These are phyloP conservation scores for Phytophthora citrophthora DNA, from an alignment of 352 stramenopile genomes.

Conservation along the genomic window DNA sequence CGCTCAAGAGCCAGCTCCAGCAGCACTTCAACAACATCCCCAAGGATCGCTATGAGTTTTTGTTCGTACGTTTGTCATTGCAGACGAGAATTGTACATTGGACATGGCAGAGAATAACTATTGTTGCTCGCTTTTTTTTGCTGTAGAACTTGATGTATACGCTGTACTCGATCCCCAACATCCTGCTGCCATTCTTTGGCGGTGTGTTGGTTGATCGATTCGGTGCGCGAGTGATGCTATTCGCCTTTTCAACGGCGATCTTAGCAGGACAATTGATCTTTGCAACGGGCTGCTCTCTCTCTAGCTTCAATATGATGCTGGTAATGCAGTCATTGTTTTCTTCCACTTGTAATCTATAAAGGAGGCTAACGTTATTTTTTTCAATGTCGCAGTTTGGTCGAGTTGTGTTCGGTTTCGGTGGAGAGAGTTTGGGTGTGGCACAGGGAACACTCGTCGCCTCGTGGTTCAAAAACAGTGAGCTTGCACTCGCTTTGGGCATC, in stretches of 20 bases:
- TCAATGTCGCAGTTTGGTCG: conserved; percentile 66
- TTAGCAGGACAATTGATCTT: conserved; percentile 89
- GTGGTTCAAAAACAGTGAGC: conserved; percentile 94
- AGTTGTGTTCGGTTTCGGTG: conserved; percentile 93
- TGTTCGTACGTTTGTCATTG: conserved; percentile 58
- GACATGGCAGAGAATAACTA: neutral
- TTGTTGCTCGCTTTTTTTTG: neutral
- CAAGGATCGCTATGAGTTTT: conserved; percentile 82
- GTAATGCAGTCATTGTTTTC: conserved; percentile 21
- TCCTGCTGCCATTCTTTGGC: conserved; percentile 93
- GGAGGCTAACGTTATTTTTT: conserved; percentile 1
- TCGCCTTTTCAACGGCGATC: conserved; percentile 88
- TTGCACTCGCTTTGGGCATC: conserved; percentile 93
- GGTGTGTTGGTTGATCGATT: conserved; percentile 92
- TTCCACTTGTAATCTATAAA: neutral
- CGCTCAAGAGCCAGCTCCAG: conserved; percentile 88
- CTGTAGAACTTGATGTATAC: conserved; percentile 93
- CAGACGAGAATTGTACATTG: neutral
- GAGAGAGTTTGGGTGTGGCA: conserved; percentile 91
- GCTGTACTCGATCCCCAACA: conserved; percentile 93
- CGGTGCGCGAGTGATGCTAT: conserved; percentile 82
- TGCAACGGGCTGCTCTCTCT: conserved; percentile 81
- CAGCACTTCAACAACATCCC: conserved; percentile 81
- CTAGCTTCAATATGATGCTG: conserved; percentile 84
- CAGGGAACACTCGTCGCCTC: conserved; percentile 90